A percentile compares a stretch with the other conserved stretches of the same genome.
These are phyloP conservation scores for Penicillium paxilli DNA, from an alignment of 495 filamentous ascomycete species.

Conservation along the genomic window DNA sequence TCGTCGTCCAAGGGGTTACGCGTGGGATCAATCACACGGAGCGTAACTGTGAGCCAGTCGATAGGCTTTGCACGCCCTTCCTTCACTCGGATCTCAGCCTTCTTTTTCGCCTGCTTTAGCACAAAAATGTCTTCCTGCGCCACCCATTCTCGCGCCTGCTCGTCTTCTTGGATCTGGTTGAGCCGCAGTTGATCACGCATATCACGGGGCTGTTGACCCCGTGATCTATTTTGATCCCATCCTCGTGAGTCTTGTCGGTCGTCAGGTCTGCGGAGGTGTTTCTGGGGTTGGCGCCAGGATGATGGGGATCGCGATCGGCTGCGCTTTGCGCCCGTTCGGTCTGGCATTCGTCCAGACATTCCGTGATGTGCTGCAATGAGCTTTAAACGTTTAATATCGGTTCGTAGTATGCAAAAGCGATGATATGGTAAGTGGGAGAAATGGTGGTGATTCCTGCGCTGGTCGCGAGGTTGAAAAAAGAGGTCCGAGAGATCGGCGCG, in stretches of 20 bases:
- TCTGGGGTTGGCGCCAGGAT: conserved; percentile 42
- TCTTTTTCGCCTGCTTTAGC: conserved; percentile 95
- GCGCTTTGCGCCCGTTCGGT: conserved; percentile 34
- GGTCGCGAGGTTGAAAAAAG: conserved; percentile 17
- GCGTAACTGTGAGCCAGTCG: conserved; percentile 90
- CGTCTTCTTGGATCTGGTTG: conserved; percentile 67
- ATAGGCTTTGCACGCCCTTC: conserved; percentile 90
- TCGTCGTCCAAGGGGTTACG: conserved; percentile 80
- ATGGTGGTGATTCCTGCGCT: not conserved
- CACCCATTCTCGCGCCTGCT: conserved; percentile 81
- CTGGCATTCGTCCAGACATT: conserved; percentile 38
- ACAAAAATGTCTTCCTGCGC: conserved; percentile 96
- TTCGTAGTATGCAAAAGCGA: too few relatives aligned
- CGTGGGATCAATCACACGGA: conserved; percentile 84
- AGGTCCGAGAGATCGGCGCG: conserved; percentile 23
- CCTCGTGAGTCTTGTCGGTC: conserved; percentile 22
- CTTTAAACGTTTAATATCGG: too few relatives aligned
- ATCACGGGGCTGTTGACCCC: conserved; percentile 31
- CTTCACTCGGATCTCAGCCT: conserved; percentile 94
- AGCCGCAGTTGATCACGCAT: conserved; percentile 54
- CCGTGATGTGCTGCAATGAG: not conserved
- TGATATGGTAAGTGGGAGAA: too few relatives aligned
- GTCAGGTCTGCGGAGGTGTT: conserved; percentile 35
- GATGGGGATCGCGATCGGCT: conserved; percentile 46
- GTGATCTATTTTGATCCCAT: conserved; percentile 22